Conservation (phyloP, 73 alveolate species). For the Symbiodinium pilosum region DNA sequence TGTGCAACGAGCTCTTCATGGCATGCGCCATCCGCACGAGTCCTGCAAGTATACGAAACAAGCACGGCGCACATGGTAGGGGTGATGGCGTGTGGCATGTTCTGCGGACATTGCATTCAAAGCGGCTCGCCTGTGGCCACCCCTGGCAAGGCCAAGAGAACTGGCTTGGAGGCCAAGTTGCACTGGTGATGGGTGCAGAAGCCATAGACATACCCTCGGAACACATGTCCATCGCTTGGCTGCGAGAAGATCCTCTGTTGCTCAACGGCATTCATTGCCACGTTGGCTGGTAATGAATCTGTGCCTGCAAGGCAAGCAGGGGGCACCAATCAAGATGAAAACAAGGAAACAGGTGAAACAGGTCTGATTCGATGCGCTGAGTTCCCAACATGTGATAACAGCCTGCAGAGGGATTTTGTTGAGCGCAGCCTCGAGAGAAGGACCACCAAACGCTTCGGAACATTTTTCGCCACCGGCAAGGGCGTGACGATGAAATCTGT, state of each 20-base stretch:
- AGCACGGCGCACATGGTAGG: background rate
- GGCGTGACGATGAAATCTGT: background rate
- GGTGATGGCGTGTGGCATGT: no score
- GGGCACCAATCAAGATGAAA: background rate
- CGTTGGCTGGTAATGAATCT: background rate
- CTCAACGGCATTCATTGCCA: background rate
- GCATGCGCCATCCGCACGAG: background rate
- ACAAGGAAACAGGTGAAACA: background rate
- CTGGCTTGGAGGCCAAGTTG: background rate
- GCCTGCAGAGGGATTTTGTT: background rate
- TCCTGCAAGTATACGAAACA: background rate
- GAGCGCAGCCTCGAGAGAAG: background rate
- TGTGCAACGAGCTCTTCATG: background rate
- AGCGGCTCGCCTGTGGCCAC: background rate
- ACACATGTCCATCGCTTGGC: background rate
- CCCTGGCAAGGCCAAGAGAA: background rate
- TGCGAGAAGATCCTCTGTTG: background rate
- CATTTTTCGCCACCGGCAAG: background rate
- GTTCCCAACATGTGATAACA: background rate
- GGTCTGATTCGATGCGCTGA: background rate
- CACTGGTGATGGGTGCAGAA: background rate
- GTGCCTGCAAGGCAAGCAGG: background rate
- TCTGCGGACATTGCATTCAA: background rate
- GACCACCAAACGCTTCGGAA: background rate
- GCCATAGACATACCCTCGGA: background rate